These are phyloP conservation scores for Boletus subcaerulescens DNA, from an alignment of 768 basidiomycete species.

Conservation along the genomic window DNA sequence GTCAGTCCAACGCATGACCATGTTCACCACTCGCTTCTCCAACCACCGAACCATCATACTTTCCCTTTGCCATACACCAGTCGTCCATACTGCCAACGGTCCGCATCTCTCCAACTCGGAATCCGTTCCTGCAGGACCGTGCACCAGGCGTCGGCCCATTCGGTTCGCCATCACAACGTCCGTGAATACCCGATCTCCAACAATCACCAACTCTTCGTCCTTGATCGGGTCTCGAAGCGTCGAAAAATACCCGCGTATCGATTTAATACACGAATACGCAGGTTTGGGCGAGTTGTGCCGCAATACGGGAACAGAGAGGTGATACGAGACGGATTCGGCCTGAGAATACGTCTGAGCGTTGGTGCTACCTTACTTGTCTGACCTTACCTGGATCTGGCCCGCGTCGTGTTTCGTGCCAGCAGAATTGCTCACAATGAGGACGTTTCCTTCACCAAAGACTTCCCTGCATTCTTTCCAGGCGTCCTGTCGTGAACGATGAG, in stretches of 20 bases:
- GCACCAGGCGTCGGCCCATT: slow-evolving; percentile 36
- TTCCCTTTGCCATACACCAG: slow-evolving; percentile 66
- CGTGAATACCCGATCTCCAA: slow-evolving; percentile 92
- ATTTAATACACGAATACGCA: slow-evolving; percentile 65
- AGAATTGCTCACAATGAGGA: slow-evolving; percentile 93
- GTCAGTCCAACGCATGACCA: slow-evolving; percentile 40
- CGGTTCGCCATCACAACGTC: slow-evolving; percentile 86
- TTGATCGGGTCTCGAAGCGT: slow-evolving; percentile 53
- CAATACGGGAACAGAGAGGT: slow-evolving; percentile 80
- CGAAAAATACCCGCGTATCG: slow-evolving; percentile 74
- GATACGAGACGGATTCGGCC: slow-evolving; percentile 83
- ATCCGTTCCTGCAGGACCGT: neutral
- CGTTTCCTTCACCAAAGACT: slow-evolving; percentile 72
- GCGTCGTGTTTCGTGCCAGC: slow-evolving; percentile 79
- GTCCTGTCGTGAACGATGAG: slow-evolving; percentile 39
- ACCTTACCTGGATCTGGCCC: slow-evolving; percentile 74
- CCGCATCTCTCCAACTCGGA: slow-evolving; percentile 29
- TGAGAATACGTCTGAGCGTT: slow-evolving; percentile 29
- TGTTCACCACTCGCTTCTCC: slow-evolving; percentile 50
- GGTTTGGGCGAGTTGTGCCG: slow-evolving; percentile 78
- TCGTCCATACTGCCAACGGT: slow-evolving; percentile 70
- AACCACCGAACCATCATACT: slow-evolving; percentile 57
- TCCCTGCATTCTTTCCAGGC: slow-evolving; percentile 73
- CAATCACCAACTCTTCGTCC: slow-evolving; percentile 68
- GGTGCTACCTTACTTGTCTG: neutral